Base-by-base conservation (phyloP, 169 alveolate species). In the Cryptosporidium sp. region DNA sequence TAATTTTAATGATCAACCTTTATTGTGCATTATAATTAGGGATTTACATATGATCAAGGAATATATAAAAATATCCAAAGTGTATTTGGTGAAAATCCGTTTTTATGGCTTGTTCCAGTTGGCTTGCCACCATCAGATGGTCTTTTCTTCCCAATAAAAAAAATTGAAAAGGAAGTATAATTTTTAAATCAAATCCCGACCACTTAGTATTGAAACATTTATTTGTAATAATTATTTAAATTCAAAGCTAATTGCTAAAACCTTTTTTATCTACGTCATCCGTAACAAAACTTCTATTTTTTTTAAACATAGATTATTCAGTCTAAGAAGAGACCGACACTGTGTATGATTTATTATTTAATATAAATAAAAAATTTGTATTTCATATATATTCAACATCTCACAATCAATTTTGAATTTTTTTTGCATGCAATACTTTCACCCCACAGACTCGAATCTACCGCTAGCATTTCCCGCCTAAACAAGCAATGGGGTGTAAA, bases 61-160 rank as follows among this genome's bases (percentile, higher is more conserved):
- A 42, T 85, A 56, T 62, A 68, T 53, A 84, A 75, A 29, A 92
- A 92, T 62, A 60, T 85, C 12, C 91, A 65, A 44, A 85, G 86
- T 51, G 92, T 87, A 29, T 73, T 92, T 92, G 94, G 94, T 26
- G 84, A 62, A 23, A 91, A 92, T 67, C 92, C 91, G 4, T 70
- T 87, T 3, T 45, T 87, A 26, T 92, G 94, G 94, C 87, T 85
- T 2, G 8, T 87, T 3, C 94, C 94, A 8, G 87, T 87, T 56
- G 94, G 93, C 9, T 85, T 91, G 6, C 94, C 94, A 9, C 70
- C 84, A 12, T 85, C 92, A 18, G 91, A 87, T 39, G 94, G 94
- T 4, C 72, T 92, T 6, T 75, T 73, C 42, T 92, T 92, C 85
- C 93, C 70, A 33, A 18, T 85, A 2, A 61, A 29, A 29, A 80